phyloP scores from a whole-genome alignment of 176 grass and related monocot genomes.

The Oryza officinalis region DNA sequence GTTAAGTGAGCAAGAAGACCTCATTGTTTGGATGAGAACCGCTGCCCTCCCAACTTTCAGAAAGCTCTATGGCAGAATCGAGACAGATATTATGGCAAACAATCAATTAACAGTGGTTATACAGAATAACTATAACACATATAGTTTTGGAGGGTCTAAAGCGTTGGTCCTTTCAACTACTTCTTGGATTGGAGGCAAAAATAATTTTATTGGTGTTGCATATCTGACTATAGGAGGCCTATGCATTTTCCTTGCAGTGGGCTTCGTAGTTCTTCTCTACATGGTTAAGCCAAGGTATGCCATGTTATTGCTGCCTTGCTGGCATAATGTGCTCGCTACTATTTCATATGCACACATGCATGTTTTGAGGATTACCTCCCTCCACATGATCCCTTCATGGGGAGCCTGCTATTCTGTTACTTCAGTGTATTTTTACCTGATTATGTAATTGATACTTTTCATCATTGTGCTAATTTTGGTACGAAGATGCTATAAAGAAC shows the following conservation, averaged over 20 bases:
- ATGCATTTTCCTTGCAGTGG: slow-evolving; percentile 68
- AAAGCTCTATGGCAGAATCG: slow-evolving; percentile 93
- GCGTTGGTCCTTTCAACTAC: slow-evolving; percentile 80
- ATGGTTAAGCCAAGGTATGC: slow-evolving; percentile 83
- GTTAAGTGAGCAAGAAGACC: slow-evolving; percentile 96
- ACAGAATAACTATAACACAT: slow-evolving; percentile 96
- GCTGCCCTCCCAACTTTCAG: slow-evolving; percentile 87
- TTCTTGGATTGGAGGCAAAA: slow-evolving; percentile 93
- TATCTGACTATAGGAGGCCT: slow-evolving; percentile 71
- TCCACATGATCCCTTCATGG: not conserved
- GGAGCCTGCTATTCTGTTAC: slow-evolving; percentile 1
- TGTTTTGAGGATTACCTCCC: slow-evolving; percentile 10
- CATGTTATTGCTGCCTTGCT: not conserved
- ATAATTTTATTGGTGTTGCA: slow-evolving; percentile 79
- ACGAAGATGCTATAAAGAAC: not conserved
- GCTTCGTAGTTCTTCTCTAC: slow-evolving; percentile 73
- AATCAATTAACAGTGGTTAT: slow-evolving; percentile 75
- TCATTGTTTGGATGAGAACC: slow-evolving; percentile 98
- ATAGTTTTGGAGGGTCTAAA: slow-evolving; percentile 88
- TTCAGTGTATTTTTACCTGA: not conserved
- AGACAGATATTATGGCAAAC: slow-evolving; percentile 66
- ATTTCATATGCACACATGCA: slow-evolving; percentile 11
- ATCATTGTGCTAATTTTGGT: slow-evolving; percentile 9
- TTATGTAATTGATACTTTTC: slow-evolving; percentile 6
- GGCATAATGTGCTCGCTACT: not conserved